A percentile compares a stretch with the other conserved stretches of the same genome.
Evolutionary conservation across 768 basidiomycete genomes (phyloP).

Genomic region (Kwoniella sp.): DNA sequence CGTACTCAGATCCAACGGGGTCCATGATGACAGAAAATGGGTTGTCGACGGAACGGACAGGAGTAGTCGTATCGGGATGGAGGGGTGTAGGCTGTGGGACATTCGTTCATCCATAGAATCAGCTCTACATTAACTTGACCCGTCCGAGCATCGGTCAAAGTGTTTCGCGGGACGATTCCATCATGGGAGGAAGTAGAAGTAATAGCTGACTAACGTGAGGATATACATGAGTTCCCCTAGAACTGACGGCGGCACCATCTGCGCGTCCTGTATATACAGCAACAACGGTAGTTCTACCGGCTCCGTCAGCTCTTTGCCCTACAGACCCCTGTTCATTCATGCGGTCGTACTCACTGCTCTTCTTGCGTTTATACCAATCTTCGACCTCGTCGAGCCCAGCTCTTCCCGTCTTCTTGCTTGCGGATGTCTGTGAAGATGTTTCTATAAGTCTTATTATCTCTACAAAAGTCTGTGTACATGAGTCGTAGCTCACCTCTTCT

Average conservation of each 20-base stretch:
- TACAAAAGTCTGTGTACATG: too few relatives aligned
- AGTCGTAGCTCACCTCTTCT: constrained; percentile 28
- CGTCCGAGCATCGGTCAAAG: too few relatives aligned
- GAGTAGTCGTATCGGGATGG: constrained; percentile 35
- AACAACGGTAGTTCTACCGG: constrained; percentile 29
- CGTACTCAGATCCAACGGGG: constrained; percentile 36
- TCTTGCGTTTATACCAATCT: constrained; percentile 27
- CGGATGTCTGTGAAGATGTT: not conserved
- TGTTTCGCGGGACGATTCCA: not conserved
- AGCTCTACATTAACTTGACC: too few relatives aligned
- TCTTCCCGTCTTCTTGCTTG: constrained; percentile 27
- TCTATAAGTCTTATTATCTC: not conserved
- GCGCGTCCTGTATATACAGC: constrained; percentile 44
- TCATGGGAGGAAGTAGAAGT: not conserved
- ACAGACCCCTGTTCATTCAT: not conserved
- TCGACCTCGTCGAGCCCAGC: constrained; percentile 39
- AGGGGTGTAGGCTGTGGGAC: constrained; percentile 28
- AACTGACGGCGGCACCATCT: constrained; percentile 26
- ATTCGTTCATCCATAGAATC: too few relatives aligned
- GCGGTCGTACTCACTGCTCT: constrained; percentile 24
- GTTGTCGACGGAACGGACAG: constrained; percentile 42
- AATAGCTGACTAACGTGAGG: constrained; percentile 31
- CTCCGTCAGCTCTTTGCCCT: not conserved
- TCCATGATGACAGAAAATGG: constrained; percentile 33
- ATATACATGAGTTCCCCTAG: constrained; percentile 46